Evolutionary conservation across 2,329 filamentous ascomycete genomes (phyloP).

Genomic region (Penicillium sp.): DNA sequence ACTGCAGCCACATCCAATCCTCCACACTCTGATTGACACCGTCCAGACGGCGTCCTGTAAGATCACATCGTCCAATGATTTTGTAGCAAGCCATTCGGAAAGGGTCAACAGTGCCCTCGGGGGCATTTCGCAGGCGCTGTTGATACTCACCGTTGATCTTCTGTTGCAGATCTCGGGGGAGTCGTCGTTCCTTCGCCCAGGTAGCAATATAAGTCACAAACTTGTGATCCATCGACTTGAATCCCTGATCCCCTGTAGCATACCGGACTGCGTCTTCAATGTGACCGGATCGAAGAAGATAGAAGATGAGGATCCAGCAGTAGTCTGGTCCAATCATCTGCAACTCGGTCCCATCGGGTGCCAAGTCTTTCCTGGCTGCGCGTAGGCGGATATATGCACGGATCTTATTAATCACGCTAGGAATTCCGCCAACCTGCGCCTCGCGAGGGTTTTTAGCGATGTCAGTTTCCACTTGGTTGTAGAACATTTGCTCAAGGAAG

Average conservation of each 20-base stretch:
- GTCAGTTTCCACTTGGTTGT: constrained; percentile 73
- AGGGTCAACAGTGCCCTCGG: constrained; percentile 86
- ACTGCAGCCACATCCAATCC: constrained; percentile 71
- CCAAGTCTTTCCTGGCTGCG: constrained; percentile 78
- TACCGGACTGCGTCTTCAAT: constrained; percentile 84
- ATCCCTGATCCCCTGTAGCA: constrained; percentile 77
- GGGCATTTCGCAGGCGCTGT: constrained; percentile 79
- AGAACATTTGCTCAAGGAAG: constrained; percentile 82
- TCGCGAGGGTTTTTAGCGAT: constrained; percentile 85
- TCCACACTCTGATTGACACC: constrained; percentile 64
- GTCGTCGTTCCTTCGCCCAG: constrained; percentile 78
- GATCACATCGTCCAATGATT: constrained; percentile 79
- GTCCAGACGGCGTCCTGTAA: constrained; percentile 61
- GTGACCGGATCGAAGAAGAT: constrained; percentile 82
- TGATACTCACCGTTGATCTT: constrained; percentile 90
- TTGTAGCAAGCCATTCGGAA: constrained; percentile 98
- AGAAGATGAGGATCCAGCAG: constrained; percentile 94
- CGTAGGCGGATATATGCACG: constrained; percentile 88
- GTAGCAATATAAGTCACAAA: constrained; percentile 86
- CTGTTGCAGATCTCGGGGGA: constrained; percentile 79
- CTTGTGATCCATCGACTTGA: constrained; percentile 87
- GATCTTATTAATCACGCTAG: constrained; percentile 86
- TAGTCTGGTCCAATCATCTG: constrained; percentile 81
- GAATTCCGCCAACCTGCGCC: constrained; percentile 85
- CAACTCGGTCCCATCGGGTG: constrained; percentile 77